A percentile compares a stretch with the other conserved stretches of the same genome.
These are phyloP conservation scores for Candida rishiriensis DNA, from an alignment of 805 yeast genomes.

Conservation along the genomic window DNA sequence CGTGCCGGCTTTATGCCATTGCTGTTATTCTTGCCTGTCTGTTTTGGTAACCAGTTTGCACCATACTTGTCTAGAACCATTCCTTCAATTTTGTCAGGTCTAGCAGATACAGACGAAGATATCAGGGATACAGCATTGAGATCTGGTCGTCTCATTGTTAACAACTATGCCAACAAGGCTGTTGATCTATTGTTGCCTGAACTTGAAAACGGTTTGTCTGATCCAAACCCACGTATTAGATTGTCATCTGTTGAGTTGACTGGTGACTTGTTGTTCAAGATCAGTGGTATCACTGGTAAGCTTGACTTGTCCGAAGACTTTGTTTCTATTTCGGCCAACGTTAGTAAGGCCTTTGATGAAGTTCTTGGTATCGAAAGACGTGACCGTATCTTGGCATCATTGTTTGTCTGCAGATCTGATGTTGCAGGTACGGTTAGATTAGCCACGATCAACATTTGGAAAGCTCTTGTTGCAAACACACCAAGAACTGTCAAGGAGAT, in stretches of 20 bases:
- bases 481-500: slow-evolving; percentile 93
- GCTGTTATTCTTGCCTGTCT: slow-evolving; percentile 83
- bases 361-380: slow-evolving; percentile 85
- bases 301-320: slow-evolving; percentile 60
- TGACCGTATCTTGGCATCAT: slow-evolving; percentile 76
- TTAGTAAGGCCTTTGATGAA: slow-evolving; percentile 62
- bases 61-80: slow-evolving; percentile 83
- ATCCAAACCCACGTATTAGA: slow-evolving; percentile 79
- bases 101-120: slow-evolving; percentile 85
- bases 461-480: slow-evolving; percentile 91
- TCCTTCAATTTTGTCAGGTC: slow-evolving; percentile 87
- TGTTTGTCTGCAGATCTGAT: slow-evolving; percentile 93
- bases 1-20: slow-evolving; percentile 93
- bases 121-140: slow-evolving; percentile 86
- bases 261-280: slow-evolving; percentile 91
- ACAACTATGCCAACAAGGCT: slow-evolving; percentile 87
- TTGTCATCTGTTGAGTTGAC: slow-evolving; percentile 91
- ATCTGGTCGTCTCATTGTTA: slow-evolving; percentile 88
- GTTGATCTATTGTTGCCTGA: slow-evolving; percentile 92
- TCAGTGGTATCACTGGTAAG: slow-evolving; percentile 83
- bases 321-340: slow-evolving; percentile 42
- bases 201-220: slow-evolving; percentile 83
- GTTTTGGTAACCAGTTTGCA: slow-evolving; percentile 87
- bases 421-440: slow-evolving; percentile 80
- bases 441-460: slow-evolving; percentile 94